A percentile compares a stretch with the other conserved stretches of the same genome.
Conservation (phyloP, 2,329 filamentous ascomycete species). For the Aspergillus fumigatiaffinis region DNA sequence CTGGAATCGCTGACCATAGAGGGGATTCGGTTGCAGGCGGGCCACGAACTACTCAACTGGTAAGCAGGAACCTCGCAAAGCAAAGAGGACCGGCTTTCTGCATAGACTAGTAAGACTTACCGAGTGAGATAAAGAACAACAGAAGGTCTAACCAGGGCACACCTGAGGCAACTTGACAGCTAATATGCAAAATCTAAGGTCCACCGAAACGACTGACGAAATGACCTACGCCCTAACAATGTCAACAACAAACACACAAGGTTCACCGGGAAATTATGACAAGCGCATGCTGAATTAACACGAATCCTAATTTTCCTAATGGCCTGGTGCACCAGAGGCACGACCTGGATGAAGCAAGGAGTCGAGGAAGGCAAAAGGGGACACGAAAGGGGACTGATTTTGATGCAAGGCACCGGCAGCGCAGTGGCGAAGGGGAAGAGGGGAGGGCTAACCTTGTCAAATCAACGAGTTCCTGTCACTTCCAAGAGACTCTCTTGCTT, state of each 20-base stretch:
- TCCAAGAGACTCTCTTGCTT: background rate
- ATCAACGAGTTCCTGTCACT: constrained; percentile 6
- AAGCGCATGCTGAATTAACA: constrained; percentile 20
- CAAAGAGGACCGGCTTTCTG: constrained; percentile 23
- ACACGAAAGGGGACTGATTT: constrained; percentile 26
- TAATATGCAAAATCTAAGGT: constrained; percentile 29
- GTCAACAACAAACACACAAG: constrained; percentile 34
- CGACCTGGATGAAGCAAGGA: constrained; percentile 32
- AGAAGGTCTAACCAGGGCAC: constrained; percentile 14
- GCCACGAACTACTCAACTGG: constrained; percentile 36
- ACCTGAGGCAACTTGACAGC: constrained; percentile 20
- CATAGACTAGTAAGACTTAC: constrained; percentile 31
- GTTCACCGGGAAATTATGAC: constrained; percentile 20
- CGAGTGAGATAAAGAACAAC: constrained; percentile 21
- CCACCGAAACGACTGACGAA: constrained; percentile 18
- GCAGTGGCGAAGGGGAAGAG: constrained; percentile 20
- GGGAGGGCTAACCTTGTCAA: constrained; percentile 29
- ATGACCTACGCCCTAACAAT: constrained; percentile 17
- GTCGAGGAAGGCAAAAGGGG: constrained; percentile 17
- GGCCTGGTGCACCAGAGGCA: constrained; percentile 21
- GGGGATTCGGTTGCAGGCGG: constrained; percentile 27
- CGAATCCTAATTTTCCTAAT: constrained; percentile 23
- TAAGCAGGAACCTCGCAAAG: constrained; percentile 32
- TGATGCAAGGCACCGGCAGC: constrained; percentile 34
- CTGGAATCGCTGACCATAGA: constrained; percentile 29